Conservation (phyloP, 2,329 filamentous ascomycete genomes). For the Monosporascus sp. region DNA sequence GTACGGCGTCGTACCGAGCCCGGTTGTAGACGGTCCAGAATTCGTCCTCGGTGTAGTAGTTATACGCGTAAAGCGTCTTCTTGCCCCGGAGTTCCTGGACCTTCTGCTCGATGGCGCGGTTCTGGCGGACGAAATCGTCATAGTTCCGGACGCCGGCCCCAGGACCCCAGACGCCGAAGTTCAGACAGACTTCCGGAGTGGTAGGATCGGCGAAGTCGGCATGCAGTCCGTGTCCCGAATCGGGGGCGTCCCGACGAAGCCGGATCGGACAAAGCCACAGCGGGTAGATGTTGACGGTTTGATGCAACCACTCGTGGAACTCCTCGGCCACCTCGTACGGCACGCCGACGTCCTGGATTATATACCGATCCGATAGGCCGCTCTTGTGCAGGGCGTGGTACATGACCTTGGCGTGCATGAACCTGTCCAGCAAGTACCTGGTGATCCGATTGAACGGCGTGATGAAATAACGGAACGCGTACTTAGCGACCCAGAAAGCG, state of each 20-base stretch:
- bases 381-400: constrained; percentile 61
- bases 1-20: constrained; percentile 52
- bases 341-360: constrained; percentile 60
- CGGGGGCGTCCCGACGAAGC: constrained; percentile 35
- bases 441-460: constrained; percentile 62
- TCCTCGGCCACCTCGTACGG: constrained; percentile 36
- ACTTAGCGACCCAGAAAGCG: constrained; percentile 61
- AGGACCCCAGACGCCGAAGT: constrained; percentile 60
- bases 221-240: constrained; percentile 42
- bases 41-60: constrained; percentile 62
- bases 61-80: constrained; percentile 67
- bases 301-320: constrained; percentile 45
- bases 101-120: constrained; percentile 56
- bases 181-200: constrained; percentile 41
- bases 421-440: constrained; percentile 54
- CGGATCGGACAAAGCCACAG: constrained; percentile 53
- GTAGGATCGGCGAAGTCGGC: constrained; percentile 37
- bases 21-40: constrained; percentile 63
- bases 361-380: constrained; percentile 53
- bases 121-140: constrained; percentile 45
- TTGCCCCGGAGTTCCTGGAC: constrained; percentile 56
- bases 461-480: constrained; percentile 60
- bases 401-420: constrained; percentile 59
- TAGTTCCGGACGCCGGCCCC: constrained; percentile 35
- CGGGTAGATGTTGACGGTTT: constrained; percentile 43